Percentiles rank a stretch among this genome's conserved stretches.
These are phyloP conservation scores for Graphilbum sp. DNA, from an alignment of 2,329 filamentous ascomycete genomes.

Conservation along the genomic window DNA sequence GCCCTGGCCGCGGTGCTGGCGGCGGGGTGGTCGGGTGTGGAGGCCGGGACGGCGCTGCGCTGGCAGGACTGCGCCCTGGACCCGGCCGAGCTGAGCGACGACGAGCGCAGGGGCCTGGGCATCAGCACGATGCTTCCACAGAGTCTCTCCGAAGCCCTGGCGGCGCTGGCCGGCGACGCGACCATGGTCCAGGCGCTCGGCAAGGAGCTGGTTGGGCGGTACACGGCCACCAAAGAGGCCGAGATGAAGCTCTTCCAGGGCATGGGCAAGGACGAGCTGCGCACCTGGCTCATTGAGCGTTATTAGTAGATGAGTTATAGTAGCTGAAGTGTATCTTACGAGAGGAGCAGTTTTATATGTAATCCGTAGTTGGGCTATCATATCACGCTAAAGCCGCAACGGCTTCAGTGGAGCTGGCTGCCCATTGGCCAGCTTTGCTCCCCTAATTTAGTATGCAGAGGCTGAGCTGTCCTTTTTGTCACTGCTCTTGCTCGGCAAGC, in stretches of 20 bases:
- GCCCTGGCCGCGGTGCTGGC: slow-evolving; percentile 44
- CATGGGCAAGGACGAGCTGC: slow-evolving; percentile 31
- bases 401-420: too few relatives aligned
- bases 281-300: slow-evolving; percentile 47
- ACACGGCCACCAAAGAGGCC: slow-evolving; percentile 38
- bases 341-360: too few relatives aligned
- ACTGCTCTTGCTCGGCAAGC: too few relatives aligned
- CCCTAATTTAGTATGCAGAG: too few relatives aligned
- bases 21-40: slow-evolving; percentile 41
- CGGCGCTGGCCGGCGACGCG: slow-evolving; percentile 29
- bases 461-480: background rate
- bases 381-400: too few relatives aligned
- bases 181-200: slow-evolving; percentile 30
- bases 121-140: slow-evolving; percentile 37
- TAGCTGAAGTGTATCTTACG: too few relatives aligned
- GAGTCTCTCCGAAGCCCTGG: slow-evolving; percentile 36
- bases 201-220: slow-evolving; percentile 34
- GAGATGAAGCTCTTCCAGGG: slow-evolving; percentile 34
- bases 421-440: too few relatives aligned
- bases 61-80: slow-evolving; percentile 39
- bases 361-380: too few relatives aligned
- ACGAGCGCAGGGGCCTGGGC: slow-evolving; percentile 32
- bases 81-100: slow-evolving; percentile 30
- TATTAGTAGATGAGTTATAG: slow-evolving; percentile 27
- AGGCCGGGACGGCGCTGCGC: slow-evolving; percentile 22